A percentile compares a stretch with the other conserved stretches of the same genome.
Evolutionary conservation across 257 asterid species (phyloP).

Genomic region (Primulina huaijiensis): DNA sequence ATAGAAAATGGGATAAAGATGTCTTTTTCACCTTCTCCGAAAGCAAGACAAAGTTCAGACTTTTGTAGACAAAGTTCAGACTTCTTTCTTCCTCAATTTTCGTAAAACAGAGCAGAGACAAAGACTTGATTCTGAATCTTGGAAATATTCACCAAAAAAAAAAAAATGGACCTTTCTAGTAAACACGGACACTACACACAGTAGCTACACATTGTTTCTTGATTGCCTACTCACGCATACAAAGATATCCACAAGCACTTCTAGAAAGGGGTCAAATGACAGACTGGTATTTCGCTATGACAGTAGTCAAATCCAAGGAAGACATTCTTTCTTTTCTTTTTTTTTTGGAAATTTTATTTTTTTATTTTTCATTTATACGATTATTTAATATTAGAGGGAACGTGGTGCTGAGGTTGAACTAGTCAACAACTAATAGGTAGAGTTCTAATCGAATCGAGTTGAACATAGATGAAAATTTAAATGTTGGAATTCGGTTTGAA

Average conservation of each 20-base stretch:
- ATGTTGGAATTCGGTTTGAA: no score
- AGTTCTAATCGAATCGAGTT: no score
- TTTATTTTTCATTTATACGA: no score
- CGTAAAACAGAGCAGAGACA: background rate
- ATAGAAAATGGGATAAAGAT: slow-evolving; percentile 5
- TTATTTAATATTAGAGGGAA: no score
- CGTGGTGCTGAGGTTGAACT: background rate
- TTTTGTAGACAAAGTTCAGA: background rate
- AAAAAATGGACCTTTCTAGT: background rate
- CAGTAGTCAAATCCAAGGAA: background rate
- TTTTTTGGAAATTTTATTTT: no score
- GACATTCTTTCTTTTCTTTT: background rate
- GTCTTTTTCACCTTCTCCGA: slow-evolving; percentile 22
- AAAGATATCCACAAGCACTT: no score
- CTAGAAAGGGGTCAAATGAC: background rate
- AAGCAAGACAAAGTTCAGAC: slow-evolving; percentile 10
- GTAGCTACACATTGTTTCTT: background rate
- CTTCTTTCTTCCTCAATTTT: background rate
- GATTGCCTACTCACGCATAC: background rate
- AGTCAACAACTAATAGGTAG: background rate
- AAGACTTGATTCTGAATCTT: background rate
- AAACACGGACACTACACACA: background rate
- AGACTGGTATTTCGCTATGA: background rate
- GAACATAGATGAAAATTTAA: no score
- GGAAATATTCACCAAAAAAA: background rate